phyloP scores from a whole-genome alignment of 192 early-diverging fungal genomes.

The Oehlia diaphana region DNA sequence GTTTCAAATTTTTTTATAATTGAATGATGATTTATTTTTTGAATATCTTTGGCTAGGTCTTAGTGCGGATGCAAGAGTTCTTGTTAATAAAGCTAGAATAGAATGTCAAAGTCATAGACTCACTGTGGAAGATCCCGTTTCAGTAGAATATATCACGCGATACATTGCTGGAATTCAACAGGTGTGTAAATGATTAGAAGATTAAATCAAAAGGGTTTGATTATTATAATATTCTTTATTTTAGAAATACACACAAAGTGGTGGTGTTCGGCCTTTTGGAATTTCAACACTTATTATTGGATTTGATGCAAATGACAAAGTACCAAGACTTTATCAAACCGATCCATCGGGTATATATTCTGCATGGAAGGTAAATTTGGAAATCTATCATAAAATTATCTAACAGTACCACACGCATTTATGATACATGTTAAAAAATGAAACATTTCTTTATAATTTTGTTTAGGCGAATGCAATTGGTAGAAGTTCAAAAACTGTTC shows the following conservation, averaged over 20 bases:
- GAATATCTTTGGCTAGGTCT: constrained; percentile 58
- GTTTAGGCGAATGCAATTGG: constrained; percentile 90
- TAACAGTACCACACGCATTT: too few species aligned
- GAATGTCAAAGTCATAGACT: constrained; percentile 98
- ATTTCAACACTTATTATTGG: constrained; percentile 97
- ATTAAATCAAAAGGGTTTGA: background rate
- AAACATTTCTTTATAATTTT: background rate
- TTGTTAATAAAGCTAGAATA: constrained; percentile 94
- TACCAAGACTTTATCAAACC: constrained; percentile 94
- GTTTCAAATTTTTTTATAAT: background rate
- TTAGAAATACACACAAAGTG: constrained; percentile 97
- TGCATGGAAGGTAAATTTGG: constrained; percentile 80
- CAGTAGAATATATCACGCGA: constrained; percentile 96
- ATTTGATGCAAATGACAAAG: constrained; percentile 81
- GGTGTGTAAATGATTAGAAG: constrained; percentile 42
- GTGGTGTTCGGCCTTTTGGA: constrained; percentile 97
- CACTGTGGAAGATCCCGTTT: constrained; percentile 95
- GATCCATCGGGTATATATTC: constrained; percentile 99
- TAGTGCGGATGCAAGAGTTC: constrained; percentile 92
- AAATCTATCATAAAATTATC: too few species aligned
- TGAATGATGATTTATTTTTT: background rate
- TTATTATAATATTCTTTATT: too few species aligned
- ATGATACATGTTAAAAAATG: background rate
- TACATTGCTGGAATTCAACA: constrained; percentile 97
- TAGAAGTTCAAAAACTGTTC: constrained; percentile 93